phyloP scores from a whole-genome alignment of 2,329 filamentous ascomycete species.

The Aureobasidium sp. region DNA sequence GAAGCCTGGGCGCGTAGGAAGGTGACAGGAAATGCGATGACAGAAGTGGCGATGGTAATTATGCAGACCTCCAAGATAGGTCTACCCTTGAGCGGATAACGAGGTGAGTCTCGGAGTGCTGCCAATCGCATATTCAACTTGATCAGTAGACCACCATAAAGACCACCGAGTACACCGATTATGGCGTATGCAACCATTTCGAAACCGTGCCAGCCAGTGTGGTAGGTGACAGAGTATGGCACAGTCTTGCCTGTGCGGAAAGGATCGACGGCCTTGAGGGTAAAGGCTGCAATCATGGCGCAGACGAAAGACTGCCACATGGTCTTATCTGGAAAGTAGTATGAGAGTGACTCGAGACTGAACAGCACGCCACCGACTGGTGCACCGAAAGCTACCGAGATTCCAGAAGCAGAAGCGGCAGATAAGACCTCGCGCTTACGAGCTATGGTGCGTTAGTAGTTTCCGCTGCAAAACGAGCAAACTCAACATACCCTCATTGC shows the following conservation, averaged over 20 bases:
- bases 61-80: constrained; percentile 71
- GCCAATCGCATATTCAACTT: constrained; percentile 85
- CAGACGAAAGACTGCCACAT: constrained; percentile 99
- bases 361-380: constrained; percentile 93
- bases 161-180: constrained; percentile 80
- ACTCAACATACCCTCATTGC: constrained; percentile 63
- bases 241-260: constrained; percentile 94
- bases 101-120: constrained; percentile 63
- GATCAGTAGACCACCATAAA: constrained; percentile 93
- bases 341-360: constrained; percentile 89
- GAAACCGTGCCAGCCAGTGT: constrained; percentile 85
- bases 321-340: constrained; percentile 97
- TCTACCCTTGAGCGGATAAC: constrained; percentile 50
- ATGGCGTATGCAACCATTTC: constrained; percentile 82
- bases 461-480: no score
- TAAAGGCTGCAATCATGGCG: constrained; percentile 96
- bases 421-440: constrained; percentile 90
- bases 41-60: constrained; percentile 72
- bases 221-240: constrained; percentile 91
- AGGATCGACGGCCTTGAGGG: constrained; percentile 84
- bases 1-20: constrained; percentile 93
- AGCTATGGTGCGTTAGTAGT: constrained; percentile 40
- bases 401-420: constrained; percentile 82
- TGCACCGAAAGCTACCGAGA: constrained; percentile 88
- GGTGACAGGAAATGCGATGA: constrained; percentile 91